Conservation (phyloP, 1,284 basidiomycete genomes). For the Anthracocystis walkeri region DNA sequence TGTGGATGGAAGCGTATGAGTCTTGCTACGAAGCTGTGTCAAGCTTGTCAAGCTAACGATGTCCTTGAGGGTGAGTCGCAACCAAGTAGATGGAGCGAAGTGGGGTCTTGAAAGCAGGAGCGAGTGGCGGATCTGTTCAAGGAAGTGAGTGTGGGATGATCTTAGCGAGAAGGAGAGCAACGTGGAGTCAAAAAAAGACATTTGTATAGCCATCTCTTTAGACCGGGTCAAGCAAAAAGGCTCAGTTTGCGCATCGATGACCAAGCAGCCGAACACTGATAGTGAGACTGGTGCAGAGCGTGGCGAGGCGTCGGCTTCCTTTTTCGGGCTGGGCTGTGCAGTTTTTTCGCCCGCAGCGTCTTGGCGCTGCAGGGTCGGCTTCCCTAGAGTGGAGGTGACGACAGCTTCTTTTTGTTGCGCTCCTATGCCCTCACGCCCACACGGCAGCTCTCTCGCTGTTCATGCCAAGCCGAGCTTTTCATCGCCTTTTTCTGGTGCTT, state of each 20-base stretch:
- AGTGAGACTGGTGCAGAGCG: not conserved
- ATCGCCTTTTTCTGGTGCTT: too few species aligned
- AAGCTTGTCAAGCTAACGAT: too few species aligned
- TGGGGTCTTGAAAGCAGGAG: too few species aligned
- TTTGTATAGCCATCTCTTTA: too few species aligned
- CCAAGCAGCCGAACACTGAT: not conserved
- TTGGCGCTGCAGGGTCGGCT: constrained; percentile 38
- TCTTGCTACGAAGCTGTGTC: too few species aligned
- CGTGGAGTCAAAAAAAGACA: too few species aligned
- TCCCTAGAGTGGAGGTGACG: constrained; percentile 21
- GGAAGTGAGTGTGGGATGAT: not conserved
- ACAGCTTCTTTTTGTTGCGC: not conserved
- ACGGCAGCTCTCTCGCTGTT: not conserved
- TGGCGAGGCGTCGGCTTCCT: not conserved
- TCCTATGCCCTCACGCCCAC: too few species aligned
- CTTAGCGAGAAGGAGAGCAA: not conserved
- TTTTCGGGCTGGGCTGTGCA: constrained; percentile 1
- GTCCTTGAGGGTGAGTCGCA: too few species aligned
- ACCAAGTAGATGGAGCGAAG: too few species aligned
- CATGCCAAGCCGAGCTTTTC: not conserved
- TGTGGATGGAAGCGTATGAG: too few species aligned
- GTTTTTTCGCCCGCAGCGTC: not conserved
- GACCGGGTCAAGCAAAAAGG: too few species aligned
- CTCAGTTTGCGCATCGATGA: not conserved
- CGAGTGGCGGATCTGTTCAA: too few species aligned